phyloP scores from a whole-genome alignment of 2,329 filamentous ascomycete species.

The Fusarium verrucosum region DNA sequence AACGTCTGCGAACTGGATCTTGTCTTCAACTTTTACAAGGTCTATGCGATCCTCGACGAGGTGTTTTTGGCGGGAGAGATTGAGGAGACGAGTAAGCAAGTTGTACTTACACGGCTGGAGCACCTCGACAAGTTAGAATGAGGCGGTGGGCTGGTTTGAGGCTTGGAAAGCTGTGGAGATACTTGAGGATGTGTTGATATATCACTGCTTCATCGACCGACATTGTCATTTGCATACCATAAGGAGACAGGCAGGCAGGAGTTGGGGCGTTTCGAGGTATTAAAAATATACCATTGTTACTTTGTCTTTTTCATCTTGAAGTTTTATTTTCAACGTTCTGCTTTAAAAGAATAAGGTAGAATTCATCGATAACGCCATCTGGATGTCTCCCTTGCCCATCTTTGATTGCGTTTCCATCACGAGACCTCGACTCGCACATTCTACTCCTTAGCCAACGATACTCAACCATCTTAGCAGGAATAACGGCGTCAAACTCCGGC shows the following conservation, averaged over 20 bases:
- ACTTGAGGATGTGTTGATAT: neutral
- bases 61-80: constrained; percentile 98
- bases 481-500: no score
- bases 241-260: constrained; percentile 29
- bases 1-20: constrained; percentile 99
- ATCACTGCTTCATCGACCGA: neutral
- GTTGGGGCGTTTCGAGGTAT: constrained; percentile 33
- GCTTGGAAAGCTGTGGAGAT: neutral
- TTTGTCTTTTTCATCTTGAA: neutral
- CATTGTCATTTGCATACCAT: constrained; percentile 26
- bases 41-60: constrained; percentile 98
- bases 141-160: neutral
- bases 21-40: constrained; percentile 83
- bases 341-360: no score
- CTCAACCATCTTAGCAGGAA: no score
- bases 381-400: no score
- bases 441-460: no score
- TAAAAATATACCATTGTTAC: constrained; percentile 28
- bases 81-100: constrained; percentile 98
- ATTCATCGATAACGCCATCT: no score
- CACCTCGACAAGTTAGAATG: constrained; percentile 96
- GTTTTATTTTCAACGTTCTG: no score
- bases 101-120: constrained; percentile 91
- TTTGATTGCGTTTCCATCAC: no score
- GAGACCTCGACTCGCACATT: no score